Evolutionary conservation across 305 asterid genomes (phyloP).

Genomic region (Ajuga reptans): DNA sequence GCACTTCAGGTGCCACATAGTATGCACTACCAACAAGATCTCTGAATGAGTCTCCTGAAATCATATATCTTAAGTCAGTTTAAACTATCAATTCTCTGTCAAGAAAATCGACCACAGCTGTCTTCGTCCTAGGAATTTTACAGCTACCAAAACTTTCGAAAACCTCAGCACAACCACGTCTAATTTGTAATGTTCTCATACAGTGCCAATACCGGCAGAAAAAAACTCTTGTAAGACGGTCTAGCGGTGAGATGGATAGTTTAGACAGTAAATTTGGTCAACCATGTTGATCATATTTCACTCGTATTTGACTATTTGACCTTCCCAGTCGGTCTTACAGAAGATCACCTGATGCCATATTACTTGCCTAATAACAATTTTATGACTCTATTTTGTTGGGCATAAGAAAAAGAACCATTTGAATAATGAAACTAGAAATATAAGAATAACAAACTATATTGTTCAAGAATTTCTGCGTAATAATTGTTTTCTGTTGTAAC

Average conservation of each 20-base stretch:
- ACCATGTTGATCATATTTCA: no score
- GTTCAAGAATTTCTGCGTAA: no score
- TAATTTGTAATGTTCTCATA: neutral
- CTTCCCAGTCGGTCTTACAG: no score
- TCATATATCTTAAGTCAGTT: conserved; percentile 13
- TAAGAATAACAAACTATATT: no score
- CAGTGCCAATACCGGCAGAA: no score
- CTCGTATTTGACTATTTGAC: no score
- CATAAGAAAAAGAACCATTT: neutral
- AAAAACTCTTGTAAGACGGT: no score
- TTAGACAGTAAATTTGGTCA: no score
- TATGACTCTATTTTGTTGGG: neutral
- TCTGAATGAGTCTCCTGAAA: conserved; percentile 64
- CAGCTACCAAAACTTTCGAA: neutral
- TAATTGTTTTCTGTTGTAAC: no score
- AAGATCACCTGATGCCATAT: no score
- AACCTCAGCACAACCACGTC: neutral
- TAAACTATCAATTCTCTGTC: neutral
- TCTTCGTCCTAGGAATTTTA: neutral
- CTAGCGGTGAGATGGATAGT: no score
- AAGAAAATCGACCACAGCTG: neutral
- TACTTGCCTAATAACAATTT: no score
- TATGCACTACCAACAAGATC: conserved; percentile 95
- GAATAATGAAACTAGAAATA: neutral
- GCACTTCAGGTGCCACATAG: conserved; percentile 88